phyloP scores from a whole-genome alignment of 768 basidiomycete genomes.

The Leccinum subtestaceum region DNA sequence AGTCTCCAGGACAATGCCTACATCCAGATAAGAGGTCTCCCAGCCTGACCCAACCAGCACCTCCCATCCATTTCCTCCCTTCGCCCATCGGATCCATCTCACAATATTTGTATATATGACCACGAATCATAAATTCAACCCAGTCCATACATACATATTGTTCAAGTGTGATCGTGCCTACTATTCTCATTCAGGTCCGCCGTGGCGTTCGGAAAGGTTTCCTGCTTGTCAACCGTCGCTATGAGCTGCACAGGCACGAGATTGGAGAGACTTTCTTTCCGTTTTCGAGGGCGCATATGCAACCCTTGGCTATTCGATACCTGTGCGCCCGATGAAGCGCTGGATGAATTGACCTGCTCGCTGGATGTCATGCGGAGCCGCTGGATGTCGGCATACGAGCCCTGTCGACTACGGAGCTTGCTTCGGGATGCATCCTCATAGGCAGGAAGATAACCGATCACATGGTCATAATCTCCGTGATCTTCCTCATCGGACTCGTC shows the following conservation, averaged over 20 bases:
- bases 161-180: slow-evolving; percentile 30
- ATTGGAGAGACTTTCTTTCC: slow-evolving; percentile 65
- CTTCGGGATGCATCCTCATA: slow-evolving; percentile 43
- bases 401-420: slow-evolving; percentile 59
- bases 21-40: slow-evolving; percentile 40
- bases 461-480: slow-evolving; percentile 88
- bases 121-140: slow-evolving; percentile 21
- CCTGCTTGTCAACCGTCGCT: slow-evolving; percentile 52
- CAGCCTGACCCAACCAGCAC: slow-evolving; percentile 23
- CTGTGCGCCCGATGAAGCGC: slow-evolving; percentile 17
- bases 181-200: slow-evolving; percentile 59
- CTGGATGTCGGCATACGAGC: slow-evolving; percentile 82
- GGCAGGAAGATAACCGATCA: slow-evolving; percentile 60
- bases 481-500: slow-evolving; percentile 85
- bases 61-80: background rate
- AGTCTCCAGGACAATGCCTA: slow-evolving; percentile 40
- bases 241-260: slow-evolving; percentile 62
- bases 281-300: slow-evolving; percentile 49
- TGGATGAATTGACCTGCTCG: slow-evolving; percentile 11
- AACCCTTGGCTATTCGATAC: slow-evolving; percentile 38
- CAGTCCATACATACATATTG: slow-evolving; percentile 18
- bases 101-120: slow-evolving; percentile 30
- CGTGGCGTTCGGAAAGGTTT: slow-evolving; percentile 64
- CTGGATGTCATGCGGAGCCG: slow-evolving; percentile 46
- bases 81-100: slow-evolving; percentile 14